phyloP scores from a whole-genome alignment of 495 filamentous ascomycete genomes.

The Penicillium arizonense region DNA sequence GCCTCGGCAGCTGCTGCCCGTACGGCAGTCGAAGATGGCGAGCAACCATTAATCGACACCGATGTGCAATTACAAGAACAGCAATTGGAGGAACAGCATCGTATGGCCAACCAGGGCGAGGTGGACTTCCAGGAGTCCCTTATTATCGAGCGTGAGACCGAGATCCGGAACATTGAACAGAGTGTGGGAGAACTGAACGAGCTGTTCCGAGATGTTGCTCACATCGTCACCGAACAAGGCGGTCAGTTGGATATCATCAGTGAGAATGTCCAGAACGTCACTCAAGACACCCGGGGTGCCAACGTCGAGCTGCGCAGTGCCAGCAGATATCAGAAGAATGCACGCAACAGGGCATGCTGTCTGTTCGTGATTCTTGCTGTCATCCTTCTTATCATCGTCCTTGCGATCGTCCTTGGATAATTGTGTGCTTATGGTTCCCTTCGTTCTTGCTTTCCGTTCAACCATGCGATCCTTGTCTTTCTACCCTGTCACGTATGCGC shows the following conservation, averaged over 20 bases:
- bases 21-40: slow-evolving; percentile 62
- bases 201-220: slow-evolving; percentile 92
- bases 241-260: slow-evolving; percentile 84
- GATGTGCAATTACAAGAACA: slow-evolving; percentile 55
- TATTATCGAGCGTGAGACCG: slow-evolving; percentile 91
- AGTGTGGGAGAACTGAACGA: slow-evolving; percentile 94
- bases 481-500: slow-evolving; percentile 17
- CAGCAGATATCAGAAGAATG: slow-evolving; percentile 87
- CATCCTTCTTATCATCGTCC: slow-evolving; percentile 81
- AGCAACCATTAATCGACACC: slow-evolving; percentile 28
- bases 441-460: slow-evolving; percentile 1
- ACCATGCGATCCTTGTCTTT: slow-evolving; percentile 2
- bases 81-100: slow-evolving; percentile 75
- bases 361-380: slow-evolving; percentile 87
- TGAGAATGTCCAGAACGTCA: slow-evolving; percentile 79
- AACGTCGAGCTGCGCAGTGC: slow-evolving; percentile 81
- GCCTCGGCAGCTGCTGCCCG: slow-evolving; percentile 79
- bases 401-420: slow-evolving; percentile 73
- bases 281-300: slow-evolving; percentile 76
- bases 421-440: background rate
- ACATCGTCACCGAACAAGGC: slow-evolving; percentile 93
- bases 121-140: slow-evolving; percentile 97
- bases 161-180: slow-evolving; percentile 97
- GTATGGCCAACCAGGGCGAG: slow-evolving; percentile 87
- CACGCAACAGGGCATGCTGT: slow-evolving; percentile 88